Evolutionary conservation across 345 rosid genomes (phyloP), one percentile per base, ranked within the genome.

Genomic region (Corchorus capsularis): DNA sequence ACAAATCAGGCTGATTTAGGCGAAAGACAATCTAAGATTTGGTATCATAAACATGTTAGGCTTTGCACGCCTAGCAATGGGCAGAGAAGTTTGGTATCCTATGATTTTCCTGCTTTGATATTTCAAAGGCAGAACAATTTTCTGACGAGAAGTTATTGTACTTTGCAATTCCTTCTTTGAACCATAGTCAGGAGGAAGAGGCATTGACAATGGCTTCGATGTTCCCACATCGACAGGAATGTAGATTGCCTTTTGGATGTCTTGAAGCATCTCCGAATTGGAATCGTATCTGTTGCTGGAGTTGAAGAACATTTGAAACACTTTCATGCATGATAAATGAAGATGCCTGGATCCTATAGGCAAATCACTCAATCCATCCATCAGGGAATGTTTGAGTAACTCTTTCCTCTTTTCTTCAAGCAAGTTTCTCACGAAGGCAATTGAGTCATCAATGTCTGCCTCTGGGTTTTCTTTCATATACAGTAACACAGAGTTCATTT

Each of bases 171-270:
- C 50, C 39, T 79, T 69, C 49, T 73, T 53, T 14, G 79, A 10
- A 35, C 22, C 11, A 5, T 67, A 56, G 35, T 0, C 64, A 63
- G 10, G 57, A 60, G 49, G 75, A 20, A 34, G 46, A 39, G 57
- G 77, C 46, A 55, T 35, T 5, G 47, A 39, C 10, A 6, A 14
- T 6, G 69, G 71, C 52, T 63, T 75, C 6, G 53, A 15, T 34
- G 55, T 66, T 61, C 69, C 32, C 37, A 85, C 75, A 63, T 71
- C 50, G 19, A 77, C 70, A 10, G 92, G 92, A 65, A 75, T 65
- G 54, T 84, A 79, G 27, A 91, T 80, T 14, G 93, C 91, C 43
- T 87, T 84, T 53, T 83, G 82, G 71, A 91, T 87, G 78, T 91
- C 90, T 13, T 64, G 77, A 50, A 86, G 43, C 83, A 85, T 34